Percentiles rank a stretch among this genome's conserved stretches.
Conservation (phyloP, 176 grass and related monocot species). For the Puya raimondii region DNA sequence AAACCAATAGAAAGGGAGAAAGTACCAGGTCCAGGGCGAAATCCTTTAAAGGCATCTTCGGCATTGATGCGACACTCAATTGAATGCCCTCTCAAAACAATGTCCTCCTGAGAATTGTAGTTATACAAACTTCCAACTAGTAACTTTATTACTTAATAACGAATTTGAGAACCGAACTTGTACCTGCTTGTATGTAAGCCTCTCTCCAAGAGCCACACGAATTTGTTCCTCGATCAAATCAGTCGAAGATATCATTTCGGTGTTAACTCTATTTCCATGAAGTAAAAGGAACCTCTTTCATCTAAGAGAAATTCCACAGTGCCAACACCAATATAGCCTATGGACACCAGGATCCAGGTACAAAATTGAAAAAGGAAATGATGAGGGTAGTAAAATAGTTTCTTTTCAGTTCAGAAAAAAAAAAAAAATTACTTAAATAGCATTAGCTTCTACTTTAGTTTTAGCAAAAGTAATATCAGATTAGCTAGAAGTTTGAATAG, state of each 20-base stretch:
- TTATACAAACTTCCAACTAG: not conserved
- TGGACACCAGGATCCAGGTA: constrained; percentile 39
- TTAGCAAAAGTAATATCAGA: no score
- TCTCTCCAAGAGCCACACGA: constrained; percentile 41
- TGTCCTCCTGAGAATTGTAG: constrained; percentile 29
- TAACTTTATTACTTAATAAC: not conserved
- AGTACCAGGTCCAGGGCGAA: constrained; percentile 46
- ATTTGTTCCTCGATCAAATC: constrained; percentile 51
- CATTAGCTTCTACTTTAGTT: no score
- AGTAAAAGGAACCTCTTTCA: constrained; percentile 45
- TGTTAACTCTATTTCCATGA: constrained; percentile 61
- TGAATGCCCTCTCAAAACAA: constrained; percentile 50
- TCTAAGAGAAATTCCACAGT: constrained; percentile 53
- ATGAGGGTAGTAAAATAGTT: no score
- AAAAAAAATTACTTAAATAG: no score
- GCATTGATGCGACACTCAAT: constrained; percentile 53
- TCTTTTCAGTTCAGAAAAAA: no score
- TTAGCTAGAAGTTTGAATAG: no score
- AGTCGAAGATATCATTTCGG: constrained; percentile 48
- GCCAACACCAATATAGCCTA: constrained; percentile 48
- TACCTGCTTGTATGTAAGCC: constrained; percentile 40
- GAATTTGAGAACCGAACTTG: not conserved
- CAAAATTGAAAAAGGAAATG: no score
- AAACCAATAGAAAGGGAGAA: not conserved
- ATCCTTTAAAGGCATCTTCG: constrained; percentile 51